A percentile compares a stretch with the other conserved stretches of the same genome.
phyloP scores from a whole-genome alignment of 2,329 filamentous ascomycete genomes.

The Apiospora arundinis region DNA sequence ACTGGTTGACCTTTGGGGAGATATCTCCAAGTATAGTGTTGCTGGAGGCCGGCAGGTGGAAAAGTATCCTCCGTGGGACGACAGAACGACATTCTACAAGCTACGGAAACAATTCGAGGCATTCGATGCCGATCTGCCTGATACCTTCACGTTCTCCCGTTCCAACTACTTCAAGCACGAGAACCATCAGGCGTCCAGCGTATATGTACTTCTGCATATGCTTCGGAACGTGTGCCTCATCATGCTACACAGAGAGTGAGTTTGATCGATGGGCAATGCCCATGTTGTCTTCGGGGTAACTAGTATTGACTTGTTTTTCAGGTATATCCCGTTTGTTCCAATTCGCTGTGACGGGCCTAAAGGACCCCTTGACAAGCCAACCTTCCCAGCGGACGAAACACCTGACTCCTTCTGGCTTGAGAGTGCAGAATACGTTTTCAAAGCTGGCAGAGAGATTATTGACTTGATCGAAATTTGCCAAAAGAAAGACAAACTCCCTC shows the following conservation, averaged over 20 bases:
- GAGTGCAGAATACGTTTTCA: constrained; percentile 68
- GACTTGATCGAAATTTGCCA: constrained; percentile 69
- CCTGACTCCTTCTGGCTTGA: constrained; percentile 66
- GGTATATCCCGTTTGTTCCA: constrained; percentile 67
- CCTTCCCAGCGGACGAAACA: constrained; percentile 54
- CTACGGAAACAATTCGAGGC: constrained; percentile 57
- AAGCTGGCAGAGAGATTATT: constrained; percentile 66
- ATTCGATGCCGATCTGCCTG: constrained; percentile 61
- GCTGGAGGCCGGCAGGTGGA: constrained; percentile 58
- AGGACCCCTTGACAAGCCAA: constrained; percentile 65
- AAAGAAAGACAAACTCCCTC: constrained; percentile 64
- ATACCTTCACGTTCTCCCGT: constrained; percentile 61
- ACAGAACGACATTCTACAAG: constrained; percentile 58
- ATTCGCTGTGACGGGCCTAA: constrained; percentile 55
- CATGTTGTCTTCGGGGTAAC: not conserved
- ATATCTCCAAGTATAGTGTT: constrained; percentile 63
- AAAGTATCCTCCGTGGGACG: constrained; percentile 64
- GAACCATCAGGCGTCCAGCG: constrained; percentile 65
- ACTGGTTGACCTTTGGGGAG: constrained; percentile 65
- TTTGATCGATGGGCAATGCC: not conserved
- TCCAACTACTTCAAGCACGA: constrained; percentile 72
- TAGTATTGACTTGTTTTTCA: constrained; percentile 7
- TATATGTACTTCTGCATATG: constrained; percentile 72
- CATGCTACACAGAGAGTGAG: constrained; percentile 69
- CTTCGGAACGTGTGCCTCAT: constrained; percentile 70